phyloP scores from a whole-genome alignment of 1,284 basidiomycete species.

The Cutaneotrichosporon mucoides region DNA sequence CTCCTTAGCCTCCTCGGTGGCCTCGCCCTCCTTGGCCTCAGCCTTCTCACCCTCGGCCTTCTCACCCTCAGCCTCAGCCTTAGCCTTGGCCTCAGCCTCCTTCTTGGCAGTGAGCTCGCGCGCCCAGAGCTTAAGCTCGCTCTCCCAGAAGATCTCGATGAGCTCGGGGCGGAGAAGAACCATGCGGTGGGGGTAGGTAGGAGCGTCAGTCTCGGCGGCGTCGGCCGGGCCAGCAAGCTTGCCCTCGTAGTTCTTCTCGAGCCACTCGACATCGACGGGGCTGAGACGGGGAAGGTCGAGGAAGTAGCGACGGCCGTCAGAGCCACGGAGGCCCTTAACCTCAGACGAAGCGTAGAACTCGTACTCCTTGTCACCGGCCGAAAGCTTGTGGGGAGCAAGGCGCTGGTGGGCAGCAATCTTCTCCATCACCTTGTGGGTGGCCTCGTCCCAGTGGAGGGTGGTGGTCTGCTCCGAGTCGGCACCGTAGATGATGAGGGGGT shows the following conservation, averaged over 20 bases:
- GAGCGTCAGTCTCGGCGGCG: conserved; percentile 22
- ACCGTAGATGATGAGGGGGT: conserved; percentile 56
- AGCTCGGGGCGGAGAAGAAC: conserved; percentile 58
- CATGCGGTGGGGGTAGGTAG: conserved; percentile 55
- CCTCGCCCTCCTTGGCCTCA: conserved; percentile 13
- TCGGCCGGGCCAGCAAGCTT: conserved; percentile 30
- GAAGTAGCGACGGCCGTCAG: conserved; percentile 56
- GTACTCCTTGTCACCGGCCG: conserved; percentile 46
- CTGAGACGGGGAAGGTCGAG: conserved; percentile 56
- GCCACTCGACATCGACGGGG: conserved; percentile 57
- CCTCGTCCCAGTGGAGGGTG: conserved; percentile 49
- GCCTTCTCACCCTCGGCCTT: conserved; percentile 23
- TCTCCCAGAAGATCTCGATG: conserved; percentile 55
- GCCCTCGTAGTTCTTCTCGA: conserved; percentile 53
- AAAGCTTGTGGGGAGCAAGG: conserved; percentile 54
- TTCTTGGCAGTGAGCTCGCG: conserved; percentile 49
- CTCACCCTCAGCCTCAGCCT: conserved; percentile 13
- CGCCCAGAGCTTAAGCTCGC: conserved; percentile 55
- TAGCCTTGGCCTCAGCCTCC: conserved; percentile 21
- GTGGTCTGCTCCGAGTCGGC: conserved; percentile 54
- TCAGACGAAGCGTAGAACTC: conserved; percentile 56
- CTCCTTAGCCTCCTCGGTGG: conserved; percentile 19
- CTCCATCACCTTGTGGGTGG: conserved; percentile 55
- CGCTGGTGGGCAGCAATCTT: conserved; percentile 53
- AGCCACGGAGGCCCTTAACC: conserved; percentile 57